Evolutionary conservation across 169 alveolate species (phyloP).

Genomic region (Toxoplasma gondii): DNA sequence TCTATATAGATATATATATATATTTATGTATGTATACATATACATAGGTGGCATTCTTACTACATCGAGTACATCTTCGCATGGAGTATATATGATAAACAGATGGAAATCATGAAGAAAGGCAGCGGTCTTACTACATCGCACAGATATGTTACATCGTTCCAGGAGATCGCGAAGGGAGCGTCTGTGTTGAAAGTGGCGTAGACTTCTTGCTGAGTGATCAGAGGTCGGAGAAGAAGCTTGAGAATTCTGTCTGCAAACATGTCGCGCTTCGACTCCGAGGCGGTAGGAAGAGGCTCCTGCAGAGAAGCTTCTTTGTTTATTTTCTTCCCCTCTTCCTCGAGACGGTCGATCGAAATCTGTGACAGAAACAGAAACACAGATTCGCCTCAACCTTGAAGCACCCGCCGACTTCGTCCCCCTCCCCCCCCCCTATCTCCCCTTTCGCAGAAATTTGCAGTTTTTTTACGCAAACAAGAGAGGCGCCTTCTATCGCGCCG

Average conservation of each 20-base stretch:
- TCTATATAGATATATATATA: not conserved
- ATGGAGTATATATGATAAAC: not conserved
- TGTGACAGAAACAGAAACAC: not conserved
- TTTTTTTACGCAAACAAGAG: not conserved
- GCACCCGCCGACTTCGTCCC: not conserved
- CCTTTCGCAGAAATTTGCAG: not conserved
- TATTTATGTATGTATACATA: not conserved
- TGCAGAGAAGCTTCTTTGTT: slow-evolving; percentile 75
- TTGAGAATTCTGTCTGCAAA: slow-evolving; percentile 29
- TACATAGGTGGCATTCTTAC: not conserved
- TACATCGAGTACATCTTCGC: not conserved
- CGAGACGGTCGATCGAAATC: slow-evolving; percentile 90
- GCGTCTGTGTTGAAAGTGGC: slow-evolving; percentile 31
- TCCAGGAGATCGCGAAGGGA: slow-evolving; percentile 41
- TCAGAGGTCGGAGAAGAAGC: slow-evolving; percentile 42
- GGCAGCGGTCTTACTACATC: not conserved
- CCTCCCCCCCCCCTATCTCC: not conserved
- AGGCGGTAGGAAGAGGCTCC: not conserved
- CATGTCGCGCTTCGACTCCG: not conserved
- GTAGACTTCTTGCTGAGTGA: slow-evolving; percentile 40
- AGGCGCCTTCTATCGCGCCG: too few relatives aligned
- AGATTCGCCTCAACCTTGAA: not conserved
- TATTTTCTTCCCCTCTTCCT: slow-evolving; percentile 90
- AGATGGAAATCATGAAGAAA: not conserved
- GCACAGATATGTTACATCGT: slow-evolving; percentile 40